Conservation (phyloP, 2,329 filamentous ascomycete genomes). For the Pyrenophora seminiperda region DNA sequence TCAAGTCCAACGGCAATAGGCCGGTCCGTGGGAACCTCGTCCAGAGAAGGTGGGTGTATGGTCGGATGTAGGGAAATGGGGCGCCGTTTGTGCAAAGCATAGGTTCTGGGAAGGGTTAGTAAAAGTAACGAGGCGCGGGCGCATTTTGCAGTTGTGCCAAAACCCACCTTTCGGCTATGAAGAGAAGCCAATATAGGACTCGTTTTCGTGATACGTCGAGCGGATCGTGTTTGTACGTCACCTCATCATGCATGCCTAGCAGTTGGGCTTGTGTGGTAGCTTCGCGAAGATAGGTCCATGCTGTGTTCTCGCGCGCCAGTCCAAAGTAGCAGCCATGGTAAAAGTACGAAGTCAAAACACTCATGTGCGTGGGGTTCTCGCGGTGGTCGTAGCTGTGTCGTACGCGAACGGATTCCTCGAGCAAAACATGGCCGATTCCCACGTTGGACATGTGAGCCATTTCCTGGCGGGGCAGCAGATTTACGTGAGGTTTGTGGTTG, state of each 20-base stretch:
- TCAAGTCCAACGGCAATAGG: conserved; percentile 64
- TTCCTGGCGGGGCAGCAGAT: conserved; percentile 54
- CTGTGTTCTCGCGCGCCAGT: conserved; percentile 65
- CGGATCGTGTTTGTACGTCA: conserved; percentile 57
- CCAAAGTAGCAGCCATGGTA: conserved; percentile 66
- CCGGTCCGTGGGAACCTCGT: conserved; percentile 59
- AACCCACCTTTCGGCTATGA: conserved; percentile 63
- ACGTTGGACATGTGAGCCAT: conserved; percentile 51
- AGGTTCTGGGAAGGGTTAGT: conserved; percentile 55
- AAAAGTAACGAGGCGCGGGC: neutral
- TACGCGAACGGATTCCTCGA: conserved; percentile 63
- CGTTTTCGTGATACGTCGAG: conserved; percentile 61
- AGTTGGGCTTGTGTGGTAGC: conserved; percentile 65
- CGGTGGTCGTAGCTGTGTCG: conserved; percentile 63
- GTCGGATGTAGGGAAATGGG: conserved; percentile 66
- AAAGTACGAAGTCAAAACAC: conserved; percentile 67
- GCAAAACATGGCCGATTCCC: conserved; percentile 59
- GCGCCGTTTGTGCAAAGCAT: conserved; percentile 67
- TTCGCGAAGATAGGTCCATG: conserved; percentile 66
- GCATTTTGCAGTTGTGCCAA: neutral
- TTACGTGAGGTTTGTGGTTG: conserved; percentile 52
- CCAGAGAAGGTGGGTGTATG: conserved; percentile 58
- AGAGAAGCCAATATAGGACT: conserved; percentile 66
- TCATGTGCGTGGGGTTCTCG: conserved; percentile 60
- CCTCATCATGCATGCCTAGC: conserved; percentile 64